These are phyloP conservation scores for Colletotrichum liriopes DNA, from an alignment of 2,329 filamentous ascomycete species.

Conservation along the genomic window DNA sequence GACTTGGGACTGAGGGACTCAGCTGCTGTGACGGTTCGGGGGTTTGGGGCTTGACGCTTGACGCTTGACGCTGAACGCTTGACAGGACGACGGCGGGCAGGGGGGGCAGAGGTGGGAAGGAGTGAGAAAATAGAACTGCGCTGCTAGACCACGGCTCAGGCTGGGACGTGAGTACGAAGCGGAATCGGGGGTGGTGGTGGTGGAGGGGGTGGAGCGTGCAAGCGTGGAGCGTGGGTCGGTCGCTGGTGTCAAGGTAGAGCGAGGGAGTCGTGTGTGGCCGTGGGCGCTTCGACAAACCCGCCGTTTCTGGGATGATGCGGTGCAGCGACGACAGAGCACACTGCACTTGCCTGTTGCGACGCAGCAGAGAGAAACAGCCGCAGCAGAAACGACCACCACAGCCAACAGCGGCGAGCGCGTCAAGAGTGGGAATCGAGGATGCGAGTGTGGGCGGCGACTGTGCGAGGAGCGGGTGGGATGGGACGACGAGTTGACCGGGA, in stretches of 20 bases:
- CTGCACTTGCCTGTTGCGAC: not conserved
- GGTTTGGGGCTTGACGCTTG: slow-evolving; percentile 12
- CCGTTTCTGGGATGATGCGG: slow-evolving; percentile 36
- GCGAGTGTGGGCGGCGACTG: not conserved
- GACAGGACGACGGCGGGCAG: slow-evolving; percentile 13
- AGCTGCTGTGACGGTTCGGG: slow-evolving; percentile 17
- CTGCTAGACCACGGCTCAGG: slow-evolving; percentile 11
- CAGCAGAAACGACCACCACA: not conserved
- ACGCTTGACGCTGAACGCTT: not conserved
- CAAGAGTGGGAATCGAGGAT: not conserved
- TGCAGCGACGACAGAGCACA: slow-evolving; percentile 1
- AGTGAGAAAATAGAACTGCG: slow-evolving; percentile 42
- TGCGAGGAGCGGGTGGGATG: not conserved
- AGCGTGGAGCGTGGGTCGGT: slow-evolving; percentile 18
- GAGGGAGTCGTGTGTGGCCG: not conserved
- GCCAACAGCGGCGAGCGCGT: not conserved
- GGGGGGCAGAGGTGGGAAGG: slow-evolving; percentile 15
- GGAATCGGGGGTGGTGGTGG: slow-evolving; percentile 5
- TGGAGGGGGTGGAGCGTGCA: slow-evolving; percentile 16
- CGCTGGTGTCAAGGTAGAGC: not conserved
- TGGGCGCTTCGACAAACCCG: slow-evolving; percentile 5
- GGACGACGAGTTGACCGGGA: not conserved
- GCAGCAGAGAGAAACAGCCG: not conserved
- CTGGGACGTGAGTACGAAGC: not conserved
- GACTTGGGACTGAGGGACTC: slow-evolving; percentile 3